Evolutionary conservation across 2,329 filamentous ascomycete species (phyloP), one percentile per base, ranked within the genome.

Genomic region (Trichoderma endophyticum): DNA sequence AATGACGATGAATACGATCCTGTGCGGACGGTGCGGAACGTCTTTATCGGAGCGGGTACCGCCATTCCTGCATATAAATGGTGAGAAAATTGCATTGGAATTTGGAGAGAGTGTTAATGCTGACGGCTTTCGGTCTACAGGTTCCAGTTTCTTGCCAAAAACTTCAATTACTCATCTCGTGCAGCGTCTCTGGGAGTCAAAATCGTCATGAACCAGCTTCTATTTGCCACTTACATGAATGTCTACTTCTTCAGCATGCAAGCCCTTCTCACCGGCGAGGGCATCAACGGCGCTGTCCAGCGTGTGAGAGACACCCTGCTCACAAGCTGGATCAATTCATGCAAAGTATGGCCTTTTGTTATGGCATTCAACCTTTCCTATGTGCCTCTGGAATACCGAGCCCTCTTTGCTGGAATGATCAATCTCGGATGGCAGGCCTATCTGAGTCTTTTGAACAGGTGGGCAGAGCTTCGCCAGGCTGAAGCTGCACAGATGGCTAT

Each of bases 391-490:
- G 90, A 95, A 78, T 95, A 93, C 81, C 86, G 95, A 65, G 93
- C 90, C 76, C 87, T 97, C 18, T 96, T 97, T 76, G 89, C 92
- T 0, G 93, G 93, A 1, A 83, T 92, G 7, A 87, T 97, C 75
- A 93, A 93, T 1, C 91, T 97, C 66, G 93, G 92, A 0, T 98
- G 95, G 95, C 95, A 97, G 86, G 94, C 93, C 1, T 98, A 97
- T 84, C 79, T 98, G 76, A 93, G 91, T 76, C 92, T 90, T 81
- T 81, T 97, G 77, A 97, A 97, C 77, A 87, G 91, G 77, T 84
- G 85, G 73, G 93, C 93, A 2, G 93, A 94, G 80, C 79, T 73
- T 57, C 59, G 62, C 57, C 74, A 75, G 54, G 71, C 70, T 7
- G 70, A 51, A 32, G 68, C 43, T 15, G 60, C 32, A n/a, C 14